These are phyloP conservation scores for Miscanthus sacchariflorus DNA, from an alignment of 202 grass and related monocot genomes.

Conservation along the genomic window DNA sequence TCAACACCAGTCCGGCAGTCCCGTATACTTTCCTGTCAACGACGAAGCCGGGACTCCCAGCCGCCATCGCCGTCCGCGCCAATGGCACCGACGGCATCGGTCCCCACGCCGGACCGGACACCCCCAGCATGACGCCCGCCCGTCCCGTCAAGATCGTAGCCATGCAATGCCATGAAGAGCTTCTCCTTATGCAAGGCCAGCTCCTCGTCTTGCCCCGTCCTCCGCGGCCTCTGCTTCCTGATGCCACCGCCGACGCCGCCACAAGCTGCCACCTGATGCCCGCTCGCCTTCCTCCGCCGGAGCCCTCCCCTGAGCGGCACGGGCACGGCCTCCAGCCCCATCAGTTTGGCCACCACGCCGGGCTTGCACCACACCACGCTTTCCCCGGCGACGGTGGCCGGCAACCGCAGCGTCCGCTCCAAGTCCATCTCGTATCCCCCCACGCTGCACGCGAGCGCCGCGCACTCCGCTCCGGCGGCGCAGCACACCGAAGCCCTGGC, in stretches of 20 bases:
- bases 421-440: constrained; percentile 67
- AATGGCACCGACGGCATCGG: neutral
- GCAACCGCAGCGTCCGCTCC: constrained; percentile 72
- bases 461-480: constrained; percentile 22
- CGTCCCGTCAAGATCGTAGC: constrained; percentile 31
- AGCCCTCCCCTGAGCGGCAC: constrained; percentile 55
- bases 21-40: neutral
- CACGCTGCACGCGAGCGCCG: constrained; percentile 28
- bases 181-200: constrained; percentile 66
- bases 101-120: neutral
- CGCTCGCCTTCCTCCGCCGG: constrained; percentile 33
- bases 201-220: constrained; percentile 49
- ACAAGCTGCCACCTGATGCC: neutral
- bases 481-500: constrained; percentile 2
- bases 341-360: constrained; percentile 81
- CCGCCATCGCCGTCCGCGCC: neutral
- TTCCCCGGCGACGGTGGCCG: constrained; percentile 75
- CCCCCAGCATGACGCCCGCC: neutral
- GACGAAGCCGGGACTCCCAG: constrained; percentile 34
- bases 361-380: constrained; percentile 97
- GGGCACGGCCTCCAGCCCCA: constrained; percentile 87
- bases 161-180: constrained; percentile 70
- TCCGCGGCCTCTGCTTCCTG: constrained; percentile 61
- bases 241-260: constrained; percentile 5
- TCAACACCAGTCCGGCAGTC: no score